These are phyloP conservation scores for Acephala macrosclerotiorum DNA, from an alignment of 2,329 filamentous ascomycete genomes.

Conservation along the genomic window DNA sequence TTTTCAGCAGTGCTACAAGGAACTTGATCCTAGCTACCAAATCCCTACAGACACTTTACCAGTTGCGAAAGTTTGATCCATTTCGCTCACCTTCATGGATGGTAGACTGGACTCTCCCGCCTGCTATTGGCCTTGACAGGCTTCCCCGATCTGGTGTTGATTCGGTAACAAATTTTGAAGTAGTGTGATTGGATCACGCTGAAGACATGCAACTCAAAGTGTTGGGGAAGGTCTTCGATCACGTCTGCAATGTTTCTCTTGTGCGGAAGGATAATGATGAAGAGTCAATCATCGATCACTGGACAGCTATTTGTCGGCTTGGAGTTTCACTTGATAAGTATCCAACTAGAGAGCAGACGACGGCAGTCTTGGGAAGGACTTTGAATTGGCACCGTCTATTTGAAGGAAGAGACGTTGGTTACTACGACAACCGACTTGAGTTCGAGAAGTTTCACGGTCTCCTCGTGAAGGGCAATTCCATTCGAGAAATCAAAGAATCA, in stretches of 20 bases:
- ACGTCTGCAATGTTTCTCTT: not conserved
- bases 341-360: not conserved
- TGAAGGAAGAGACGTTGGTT: not conserved
- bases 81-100: too few species aligned
- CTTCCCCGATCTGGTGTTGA: too few species aligned
- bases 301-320: not conserved
- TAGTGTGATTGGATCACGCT: too few species aligned
- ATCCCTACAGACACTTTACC: too few species aligned
- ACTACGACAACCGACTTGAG: not conserved
- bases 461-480: not conserved
- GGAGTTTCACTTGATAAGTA: not conserved
- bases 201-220: too few species aligned
- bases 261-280: not conserved
- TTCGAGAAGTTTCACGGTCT: not conserved
- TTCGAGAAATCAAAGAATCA: not conserved
- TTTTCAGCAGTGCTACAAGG: too few species aligned
- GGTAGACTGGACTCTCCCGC: too few species aligned
- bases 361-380: not conserved
- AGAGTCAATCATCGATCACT: not conserved
- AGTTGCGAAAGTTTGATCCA: too few species aligned
- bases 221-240: not conserved
- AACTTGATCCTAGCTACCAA: too few species aligned
- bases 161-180: too few species aligned
- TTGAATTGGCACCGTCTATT: not conserved
- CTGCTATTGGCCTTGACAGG: too few species aligned